Percentiles rank a stretch among this genome's conserved stretches.
Conservation (phyloP, 2,329 filamentous ascomycete species). For the Fusarium anthophilum region DNA sequence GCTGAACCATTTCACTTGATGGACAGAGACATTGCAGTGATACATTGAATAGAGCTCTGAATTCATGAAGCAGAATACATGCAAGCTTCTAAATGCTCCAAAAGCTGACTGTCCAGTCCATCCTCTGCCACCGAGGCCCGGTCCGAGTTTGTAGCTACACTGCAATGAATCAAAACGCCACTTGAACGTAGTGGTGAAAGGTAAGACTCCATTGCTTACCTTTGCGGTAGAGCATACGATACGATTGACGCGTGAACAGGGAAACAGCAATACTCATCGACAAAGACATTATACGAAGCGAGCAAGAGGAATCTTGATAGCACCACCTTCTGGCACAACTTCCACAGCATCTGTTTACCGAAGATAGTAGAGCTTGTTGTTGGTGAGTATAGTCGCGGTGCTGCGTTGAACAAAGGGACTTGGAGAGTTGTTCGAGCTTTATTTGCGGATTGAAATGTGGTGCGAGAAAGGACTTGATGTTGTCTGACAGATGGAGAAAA, state of each 20-base stretch:
- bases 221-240: neutral
- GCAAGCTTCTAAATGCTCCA: no score
- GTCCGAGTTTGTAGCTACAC: fast-evolving
- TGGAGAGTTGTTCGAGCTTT: slow-evolving; percentile 4
- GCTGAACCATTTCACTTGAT: neutral
- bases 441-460: neutral
- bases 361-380: neutral
- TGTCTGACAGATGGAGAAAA: neutral
- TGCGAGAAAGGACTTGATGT: neutral
- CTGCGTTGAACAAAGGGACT: neutral
- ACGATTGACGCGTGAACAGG: neutral
- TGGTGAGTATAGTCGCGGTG: neutral
- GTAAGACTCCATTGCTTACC: no score
- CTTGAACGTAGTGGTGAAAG: neutral
- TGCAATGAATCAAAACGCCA: neutral
- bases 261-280: neutral
- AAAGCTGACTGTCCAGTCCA: neutral
- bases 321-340: neutral
- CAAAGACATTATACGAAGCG: neutral
- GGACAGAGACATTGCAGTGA: neutral
- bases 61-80: no score
- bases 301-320: neutral
- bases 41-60: neutral
- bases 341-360: neutral
- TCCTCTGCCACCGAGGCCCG: neutral